Base-by-base conservation (phyloP, 2,329 filamentous ascomycete species). In the Sporothrix brasiliensis region DNA sequence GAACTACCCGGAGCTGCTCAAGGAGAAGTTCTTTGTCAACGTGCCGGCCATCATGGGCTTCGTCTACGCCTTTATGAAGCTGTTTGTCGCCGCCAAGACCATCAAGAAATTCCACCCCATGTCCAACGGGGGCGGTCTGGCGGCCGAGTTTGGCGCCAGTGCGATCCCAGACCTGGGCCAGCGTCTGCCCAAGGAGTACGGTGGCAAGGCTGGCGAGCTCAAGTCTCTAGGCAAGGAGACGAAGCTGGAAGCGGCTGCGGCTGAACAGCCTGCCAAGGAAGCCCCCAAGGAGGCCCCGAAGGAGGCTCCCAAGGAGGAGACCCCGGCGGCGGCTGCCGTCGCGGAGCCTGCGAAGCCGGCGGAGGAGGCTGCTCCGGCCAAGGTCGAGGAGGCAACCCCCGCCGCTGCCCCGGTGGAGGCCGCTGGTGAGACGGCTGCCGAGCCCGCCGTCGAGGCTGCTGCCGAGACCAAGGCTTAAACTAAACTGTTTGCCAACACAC, bases 1-100 rank as follows among this genome's bases (percentile, higher is more conserved):
- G 75, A 91, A 92, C 74, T 97, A 97, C 81, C 94, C 94, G 0
- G 94, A 97, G 83, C 88, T 97, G 11, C 86, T 97, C 65, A 88
- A 88, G 76, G 83, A 94, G 82, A 97, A 97, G 84, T 97, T 94
- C 85, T 97, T 97, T 78, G 91, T 97, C 81, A 97, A 97, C 77
- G 92, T 97, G 6, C 94, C 94, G 0, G 81, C 89, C 70, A 85
- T 97, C 76, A 97, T 97, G 94, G 92, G 92, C 70, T 97, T 94
- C 85, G 87, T 93, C 78, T 93, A 91, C 79, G 83, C 84, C 24
- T 85, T 90, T 69, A 90, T 93, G 83, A 93, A 93, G 83, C 80
- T 92, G 21, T 90, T 94, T 78, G 83, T 93, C 56, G 88, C 89
- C 41, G 84, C 88, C 66, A 90, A 91, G 77, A 93, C 91, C 0